phyloP scores from a whole-genome alignment of 352 stramenopile genomes.

The Globisporangium ultimum region DNA sequence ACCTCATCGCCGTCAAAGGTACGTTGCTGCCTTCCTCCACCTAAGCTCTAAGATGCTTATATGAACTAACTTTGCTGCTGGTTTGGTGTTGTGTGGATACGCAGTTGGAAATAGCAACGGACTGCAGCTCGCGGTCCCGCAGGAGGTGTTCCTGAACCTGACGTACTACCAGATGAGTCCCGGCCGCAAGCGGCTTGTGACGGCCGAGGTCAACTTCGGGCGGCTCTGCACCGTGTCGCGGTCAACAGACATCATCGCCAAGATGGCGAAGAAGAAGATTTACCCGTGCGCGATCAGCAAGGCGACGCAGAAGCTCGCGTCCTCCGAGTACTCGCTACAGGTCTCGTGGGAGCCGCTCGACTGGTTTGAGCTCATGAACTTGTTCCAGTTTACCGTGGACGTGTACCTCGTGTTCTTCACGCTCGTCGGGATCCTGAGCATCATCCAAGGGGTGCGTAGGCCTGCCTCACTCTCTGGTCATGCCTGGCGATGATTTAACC shows the following conservation, averaged over 20 bases:
- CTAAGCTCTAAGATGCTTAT: background rate
- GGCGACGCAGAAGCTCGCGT: constrained; percentile 61
- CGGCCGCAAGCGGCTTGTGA: constrained; percentile 59
- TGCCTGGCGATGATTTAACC: no score
- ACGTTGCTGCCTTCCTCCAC: constrained; percentile 5
- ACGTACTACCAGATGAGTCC: constrained; percentile 77
- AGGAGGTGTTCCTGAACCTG: constrained; percentile 71
- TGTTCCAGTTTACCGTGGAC: constrained; percentile 93
- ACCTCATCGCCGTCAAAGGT: constrained; percentile 76
- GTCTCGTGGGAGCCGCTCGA: constrained; percentile 87
- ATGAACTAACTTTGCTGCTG: background rate
- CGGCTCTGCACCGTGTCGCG: constrained; percentile 69
- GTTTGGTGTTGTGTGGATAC: background rate
- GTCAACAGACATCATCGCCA: constrained; percentile 52
- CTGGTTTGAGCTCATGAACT: constrained; percentile 95
- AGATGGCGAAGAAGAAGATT: constrained; percentile 71
- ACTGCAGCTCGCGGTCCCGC: constrained; percentile 46
- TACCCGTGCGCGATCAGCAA: constrained; percentile 56
- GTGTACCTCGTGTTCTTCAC: constrained; percentile 95
- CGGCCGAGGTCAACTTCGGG: constrained; percentile 68
- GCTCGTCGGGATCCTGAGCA: constrained; percentile 85
- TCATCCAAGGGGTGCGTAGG: constrained; percentile 81
- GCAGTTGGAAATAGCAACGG: constrained; percentile 43
- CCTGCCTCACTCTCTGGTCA: background rate
- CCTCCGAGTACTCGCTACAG: constrained; percentile 80